phyloP scores from a whole-genome alignment of 2,329 filamentous ascomycete genomes.

The Biscogniauxia marginata region DNA sequence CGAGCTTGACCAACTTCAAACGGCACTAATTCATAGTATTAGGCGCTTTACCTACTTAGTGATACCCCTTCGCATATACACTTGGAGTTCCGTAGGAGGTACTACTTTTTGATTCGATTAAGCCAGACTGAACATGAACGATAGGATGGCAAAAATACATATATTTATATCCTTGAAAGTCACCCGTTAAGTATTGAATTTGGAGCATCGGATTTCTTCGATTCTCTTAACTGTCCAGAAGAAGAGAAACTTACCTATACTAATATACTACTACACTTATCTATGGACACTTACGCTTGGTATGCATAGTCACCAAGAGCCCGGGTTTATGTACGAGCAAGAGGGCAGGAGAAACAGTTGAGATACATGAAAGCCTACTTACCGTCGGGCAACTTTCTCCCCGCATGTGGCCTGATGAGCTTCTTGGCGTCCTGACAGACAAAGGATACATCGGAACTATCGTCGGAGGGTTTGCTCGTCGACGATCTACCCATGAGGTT shows the following conservation, averaged over 20 bases:
- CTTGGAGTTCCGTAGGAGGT: not conserved
- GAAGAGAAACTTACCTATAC: not conserved
- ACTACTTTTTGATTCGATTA: not conserved
- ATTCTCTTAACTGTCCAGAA: not conserved
- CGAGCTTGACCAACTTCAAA: not conserved
- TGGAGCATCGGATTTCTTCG: not conserved
- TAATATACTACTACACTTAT: not conserved
- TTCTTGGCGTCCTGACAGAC: constrained; percentile 9
- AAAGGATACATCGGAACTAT: constrained; percentile 17
- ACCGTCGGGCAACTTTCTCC: not conserved
- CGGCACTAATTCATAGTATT: not conserved
- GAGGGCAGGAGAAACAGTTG: not conserved
- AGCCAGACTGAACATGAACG: not conserved
- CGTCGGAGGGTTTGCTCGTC: not conserved
- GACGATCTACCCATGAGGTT: not conserved
- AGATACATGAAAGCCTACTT: not conserved
- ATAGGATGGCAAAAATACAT: not conserved
- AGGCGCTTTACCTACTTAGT: not conserved
- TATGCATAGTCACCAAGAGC: not conserved
- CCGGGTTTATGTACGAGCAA: not conserved
- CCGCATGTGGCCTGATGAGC: constrained; percentile 1
- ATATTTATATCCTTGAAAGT: not conserved
- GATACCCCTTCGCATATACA: not conserved
- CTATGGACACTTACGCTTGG: not conserved
- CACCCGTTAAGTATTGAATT: not conserved